Base-by-base conservation (phyloP, 2,329 filamentous ascomycete genomes). In the Epichloe glyceriae region DNA sequence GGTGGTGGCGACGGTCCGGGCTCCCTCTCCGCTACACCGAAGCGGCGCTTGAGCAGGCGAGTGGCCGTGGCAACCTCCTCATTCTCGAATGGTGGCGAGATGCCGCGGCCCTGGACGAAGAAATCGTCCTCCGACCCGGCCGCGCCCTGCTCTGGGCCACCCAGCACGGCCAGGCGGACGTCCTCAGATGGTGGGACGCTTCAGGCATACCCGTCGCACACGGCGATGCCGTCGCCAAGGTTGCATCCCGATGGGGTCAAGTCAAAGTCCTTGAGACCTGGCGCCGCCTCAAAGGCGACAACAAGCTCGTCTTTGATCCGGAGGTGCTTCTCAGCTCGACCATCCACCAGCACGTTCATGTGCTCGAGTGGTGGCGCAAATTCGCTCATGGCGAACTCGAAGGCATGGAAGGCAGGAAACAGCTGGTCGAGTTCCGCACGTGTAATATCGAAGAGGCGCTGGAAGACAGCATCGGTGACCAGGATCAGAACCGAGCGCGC, bases 391-490 rank as follows among this genome's bases (percentile, higher is more conserved):
- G 78, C 46, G 71, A 75, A 59, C 68, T 78, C 34, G 71, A 71
- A 1, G 75, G 71, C 40, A 79, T 73, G 76, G 67, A 73, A 40
- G 76, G 75, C 15, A 68, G 73, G 34, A 71, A 71, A 55, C 75
- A 90, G 58, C 77, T 79, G 49, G 89, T 96, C 26, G 88, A 95
- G 66, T 96, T 95, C 67, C 90, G 91, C 65, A 95, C 88, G 1
- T 95, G 89, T 65, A 89, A 95, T 65, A 93, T 97, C 54, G 90
- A 96, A 64, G 91, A 96, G 68, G 90, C 90, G 0, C 74, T 96
- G 39, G 90, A 96, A 64, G 90, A 95, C 63, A 87, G 88, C 20
- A 79, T 91, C 47, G 79, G 78, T 8, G 82, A 56, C 19, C 33
- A 43, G 46, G 53, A 85, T 50, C 85, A 88, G 55, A 80, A 82